A percentile compares a stretch with the other conserved stretches of the same genome.
These are phyloP conservation scores for Tetracentron sinense DNA, from an alignment of 164 flowering plant genomes.

Conservation along the genomic window DNA sequence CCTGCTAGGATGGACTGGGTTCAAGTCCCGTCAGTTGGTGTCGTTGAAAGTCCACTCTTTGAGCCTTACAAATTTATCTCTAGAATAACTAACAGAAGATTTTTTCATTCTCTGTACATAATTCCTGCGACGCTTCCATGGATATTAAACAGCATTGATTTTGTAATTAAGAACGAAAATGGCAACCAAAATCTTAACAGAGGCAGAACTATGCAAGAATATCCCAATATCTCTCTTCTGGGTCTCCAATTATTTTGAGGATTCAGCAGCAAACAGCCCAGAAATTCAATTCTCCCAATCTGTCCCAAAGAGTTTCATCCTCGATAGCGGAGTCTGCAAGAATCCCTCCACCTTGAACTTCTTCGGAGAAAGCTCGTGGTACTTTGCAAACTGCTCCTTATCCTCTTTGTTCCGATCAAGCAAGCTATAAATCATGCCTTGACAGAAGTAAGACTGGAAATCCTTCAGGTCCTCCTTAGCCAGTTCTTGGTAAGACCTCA, in stretches of 20 bases:
- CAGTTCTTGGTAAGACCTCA: conserved; percentile 56
- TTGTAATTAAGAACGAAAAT: neutral
- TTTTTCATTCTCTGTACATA: no score
- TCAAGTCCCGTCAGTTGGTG: no score
- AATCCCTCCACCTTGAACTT: conserved; percentile 73
- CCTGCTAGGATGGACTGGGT: no score
- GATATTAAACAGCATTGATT: no score
- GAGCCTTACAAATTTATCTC: no score
- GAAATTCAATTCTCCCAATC: conserved; percentile 26
- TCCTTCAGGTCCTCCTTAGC: conserved; percentile 68
- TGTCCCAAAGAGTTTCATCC: conserved; percentile 58
- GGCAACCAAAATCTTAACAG: neutral
- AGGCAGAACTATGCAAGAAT: neutral
- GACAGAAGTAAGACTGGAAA: conserved; percentile 68
- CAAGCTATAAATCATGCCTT: conserved; percentile 71
- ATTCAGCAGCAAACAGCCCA: neutral
- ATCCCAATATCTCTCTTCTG: neutral
- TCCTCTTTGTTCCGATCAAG: conserved; percentile 67
- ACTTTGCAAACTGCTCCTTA: conserved; percentile 64
- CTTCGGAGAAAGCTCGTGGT: conserved; percentile 56
- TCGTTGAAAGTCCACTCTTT: no score
- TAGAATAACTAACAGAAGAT: no score
- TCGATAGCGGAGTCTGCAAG: conserved; percentile 60
- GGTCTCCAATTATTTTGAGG: conserved; percentile 11
- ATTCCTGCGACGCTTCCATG: no score